Conservation (phyloP, 192 early-diverging fungal genomes). For the Jimgerdemannia lactiflua region DNA sequence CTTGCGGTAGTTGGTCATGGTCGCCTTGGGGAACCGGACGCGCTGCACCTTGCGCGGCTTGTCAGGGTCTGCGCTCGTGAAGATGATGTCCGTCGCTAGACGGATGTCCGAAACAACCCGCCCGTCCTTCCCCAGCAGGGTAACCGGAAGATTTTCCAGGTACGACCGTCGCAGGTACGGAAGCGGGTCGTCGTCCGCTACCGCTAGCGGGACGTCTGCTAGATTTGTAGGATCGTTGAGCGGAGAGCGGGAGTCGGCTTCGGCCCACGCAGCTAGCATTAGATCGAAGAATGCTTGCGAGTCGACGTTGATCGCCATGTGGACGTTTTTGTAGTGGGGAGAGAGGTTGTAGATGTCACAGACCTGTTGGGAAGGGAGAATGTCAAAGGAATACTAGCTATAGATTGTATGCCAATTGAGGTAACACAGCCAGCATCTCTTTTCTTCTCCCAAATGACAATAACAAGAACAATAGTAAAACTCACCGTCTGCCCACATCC, state of each 20-base stretch:
- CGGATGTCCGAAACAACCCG: background rate
- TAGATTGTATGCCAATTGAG: background rate
- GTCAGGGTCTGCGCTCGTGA: background rate
- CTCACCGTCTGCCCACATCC: constrained; percentile 18
- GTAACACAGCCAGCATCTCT: background rate
- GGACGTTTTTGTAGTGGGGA: constrained; percentile 4
- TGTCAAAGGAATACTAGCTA: background rate
- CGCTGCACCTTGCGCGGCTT: background rate
- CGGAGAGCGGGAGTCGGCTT: constrained; percentile 13
- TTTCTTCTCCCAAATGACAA: background rate
- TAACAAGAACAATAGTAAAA: background rate
- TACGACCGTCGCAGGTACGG: background rate
- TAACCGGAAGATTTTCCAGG: background rate
- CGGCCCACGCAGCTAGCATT: constrained; percentile 16
- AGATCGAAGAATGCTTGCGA: constrained; percentile 12
- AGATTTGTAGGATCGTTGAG: constrained; percentile 3
- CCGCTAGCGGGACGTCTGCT: background rate
- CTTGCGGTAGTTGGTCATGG: background rate
- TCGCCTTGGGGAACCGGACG: background rate
- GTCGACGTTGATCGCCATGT: constrained; percentile 12
- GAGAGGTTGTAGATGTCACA: constrained; percentile 16
- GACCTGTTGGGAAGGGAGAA: constrained; percentile 2
- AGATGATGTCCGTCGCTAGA: background rate
- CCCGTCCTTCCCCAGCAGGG: background rate
- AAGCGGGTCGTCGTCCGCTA: background rate